Evolutionary conservation across 345 rosid genomes (phyloP), one percentile per base, ranked within the genome.

Genomic region (Jatropha curcas): DNA sequence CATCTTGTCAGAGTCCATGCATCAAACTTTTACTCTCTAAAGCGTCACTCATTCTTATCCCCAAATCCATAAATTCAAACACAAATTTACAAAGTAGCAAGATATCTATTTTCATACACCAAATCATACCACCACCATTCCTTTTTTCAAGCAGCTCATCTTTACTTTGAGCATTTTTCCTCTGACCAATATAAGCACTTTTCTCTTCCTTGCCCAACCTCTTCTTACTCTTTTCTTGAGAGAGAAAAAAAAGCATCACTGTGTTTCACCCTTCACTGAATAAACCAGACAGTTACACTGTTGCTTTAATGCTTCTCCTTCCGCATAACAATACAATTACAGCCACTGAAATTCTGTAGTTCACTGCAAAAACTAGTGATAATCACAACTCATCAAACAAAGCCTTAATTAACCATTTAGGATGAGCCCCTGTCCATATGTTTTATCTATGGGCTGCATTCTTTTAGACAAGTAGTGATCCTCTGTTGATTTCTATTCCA

Each of bases 341-440:
- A 4, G 30, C 1, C 1, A 46, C 41, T 24, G 25, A 71, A 71
- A 46, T 48, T 33, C 34, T 68, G 13, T 4, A n/a, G 3, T 17
- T 12, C 24, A 30, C 16, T 28, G 14, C 9, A 4, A 34, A 30
- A 22, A 34, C 5, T 6, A 24, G 24, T 53, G 27, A 55, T 27
- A n/a, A n/a, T 68, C 72, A 16, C 35, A 68, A 27, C 13, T 35
- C 56, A 14, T 52, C 53, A 37, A 50, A 67, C 28, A 19, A 67
- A 35, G 35, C 60, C 35, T 20, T 71, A 25, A 35, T 64, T 5
- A 43, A 39, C 3, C 9, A 63, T 13, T 6, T 11, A 27, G 46
- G 52, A 63, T 19, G 55, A 30, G 9, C 62, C 58, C 41, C 39
- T 46, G 11, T 60, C 25, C 31, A 66, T 30, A n/a, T 3, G 28